phyloP scores from a whole-genome alignment of 2,329 filamentous ascomycete species.

The Akanthomyces dipterigenus region DNA sequence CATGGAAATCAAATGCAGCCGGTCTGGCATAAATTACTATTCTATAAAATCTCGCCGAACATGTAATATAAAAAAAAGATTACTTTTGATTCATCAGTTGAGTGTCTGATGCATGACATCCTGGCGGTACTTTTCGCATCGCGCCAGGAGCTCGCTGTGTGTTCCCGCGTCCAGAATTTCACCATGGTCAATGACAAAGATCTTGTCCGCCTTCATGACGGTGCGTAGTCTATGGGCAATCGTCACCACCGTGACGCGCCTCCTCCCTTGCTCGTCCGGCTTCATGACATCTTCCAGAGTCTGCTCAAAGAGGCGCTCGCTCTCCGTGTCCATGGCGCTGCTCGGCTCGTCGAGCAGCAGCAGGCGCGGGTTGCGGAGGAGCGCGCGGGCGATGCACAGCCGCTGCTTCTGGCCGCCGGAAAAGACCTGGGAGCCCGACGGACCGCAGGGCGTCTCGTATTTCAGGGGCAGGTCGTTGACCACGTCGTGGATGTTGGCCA shows the following conservation, averaged over 20 bases:
- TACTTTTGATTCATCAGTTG: not conserved
- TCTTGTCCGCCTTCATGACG: conserved; percentile 35
- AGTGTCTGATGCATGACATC: conserved; percentile 10
- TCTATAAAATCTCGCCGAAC: not conserved
- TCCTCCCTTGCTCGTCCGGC: not conserved
- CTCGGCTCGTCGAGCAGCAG: conserved; percentile 67
- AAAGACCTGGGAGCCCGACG: conserved; percentile 53
- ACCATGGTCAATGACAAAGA: conserved; percentile 36
- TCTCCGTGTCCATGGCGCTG: conserved; percentile 57
- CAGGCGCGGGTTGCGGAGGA: conserved; percentile 56
- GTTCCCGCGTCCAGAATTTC: conserved; percentile 30
- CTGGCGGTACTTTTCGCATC: not conserved
- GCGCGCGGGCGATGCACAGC: conserved; percentile 60
- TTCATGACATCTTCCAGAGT: conserved; percentile 44
- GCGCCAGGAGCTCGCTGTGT: conserved; percentile 18
- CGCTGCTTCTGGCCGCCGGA: conserved; percentile 67
- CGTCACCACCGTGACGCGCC: conserved; percentile 34
- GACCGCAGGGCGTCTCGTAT: conserved; percentile 51
- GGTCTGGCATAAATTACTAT: not conserved
- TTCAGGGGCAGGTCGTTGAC: conserved; percentile 48
- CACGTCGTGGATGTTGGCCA: conserved; percentile 54
- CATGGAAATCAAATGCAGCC: not conserved
- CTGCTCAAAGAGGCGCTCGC: conserved; percentile 50
- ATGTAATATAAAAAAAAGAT: not conserved
- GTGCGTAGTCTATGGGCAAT: conserved; percentile 40